A percentile compares a stretch with the other conserved stretches of the same genome.
phyloP scores from a whole-genome alignment of 2,329 filamentous ascomycete species.

The Metarhizium anisopliae region DNA sequence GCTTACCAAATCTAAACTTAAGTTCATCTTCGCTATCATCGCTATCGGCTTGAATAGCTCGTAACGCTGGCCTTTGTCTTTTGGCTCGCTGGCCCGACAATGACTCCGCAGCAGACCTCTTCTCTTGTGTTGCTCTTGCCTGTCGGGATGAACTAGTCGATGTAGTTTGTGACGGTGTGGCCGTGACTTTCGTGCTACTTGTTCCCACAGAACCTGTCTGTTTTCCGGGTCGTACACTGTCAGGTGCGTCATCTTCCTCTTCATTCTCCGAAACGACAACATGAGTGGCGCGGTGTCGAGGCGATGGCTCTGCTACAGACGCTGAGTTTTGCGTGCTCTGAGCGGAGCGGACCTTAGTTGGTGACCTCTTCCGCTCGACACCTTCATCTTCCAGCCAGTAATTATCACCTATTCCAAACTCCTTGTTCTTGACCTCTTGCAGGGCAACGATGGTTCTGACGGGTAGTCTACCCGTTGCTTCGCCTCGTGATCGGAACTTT shows the following conservation, averaged over 20 bases:
- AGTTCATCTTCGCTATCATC: conserved; percentile 48
- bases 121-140: conserved; percentile 15
- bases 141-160: conserved; percentile 19
- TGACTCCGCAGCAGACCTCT: conserved; percentile 24
- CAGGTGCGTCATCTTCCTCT: conserved; percentile 9
- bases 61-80: conserved; percentile 24
- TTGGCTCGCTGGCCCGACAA: conserved; percentile 21
- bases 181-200: conserved; percentile 12
- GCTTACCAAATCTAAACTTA: conserved; percentile 46
- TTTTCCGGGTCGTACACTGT: conserved; percentile 1
- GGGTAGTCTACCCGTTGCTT: conserved; percentile 30
- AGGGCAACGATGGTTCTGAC: conserved; percentile 57
- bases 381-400: conserved; percentile 60
- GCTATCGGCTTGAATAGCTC: conserved; percentile 26
- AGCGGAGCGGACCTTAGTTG: neutral
- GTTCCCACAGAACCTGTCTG: conserved; percentile 11
- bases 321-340: neutral
- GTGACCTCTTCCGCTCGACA: conserved; percentile 19
- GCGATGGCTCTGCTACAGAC: neutral
- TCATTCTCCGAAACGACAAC: conserved; percentile 27
- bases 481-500: conserved; percentile 60
- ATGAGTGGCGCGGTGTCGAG: conserved; percentile 13
- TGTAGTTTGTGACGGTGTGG: conserved; percentile 20
- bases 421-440: conserved; percentile 61
- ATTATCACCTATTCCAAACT: conserved; percentile 65